Evolutionary conservation across 2,329 filamentous ascomycete species (phyloP), one percentile per base, ranked within the genome.

Genomic region (Microsporum canis): DNA sequence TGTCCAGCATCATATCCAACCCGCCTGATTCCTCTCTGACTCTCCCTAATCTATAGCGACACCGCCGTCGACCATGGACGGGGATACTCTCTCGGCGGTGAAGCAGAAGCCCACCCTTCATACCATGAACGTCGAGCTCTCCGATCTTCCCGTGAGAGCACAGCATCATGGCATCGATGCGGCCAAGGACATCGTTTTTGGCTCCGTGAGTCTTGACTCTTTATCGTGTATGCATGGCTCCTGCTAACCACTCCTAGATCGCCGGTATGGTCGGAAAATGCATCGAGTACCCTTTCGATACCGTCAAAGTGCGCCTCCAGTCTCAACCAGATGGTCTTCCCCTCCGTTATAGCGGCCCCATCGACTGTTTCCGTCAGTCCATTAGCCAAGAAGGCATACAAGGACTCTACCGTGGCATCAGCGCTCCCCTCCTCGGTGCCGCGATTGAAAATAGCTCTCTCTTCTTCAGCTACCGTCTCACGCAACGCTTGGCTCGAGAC

Each of bases 211-310:
- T 76, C 63, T 17, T 58, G 23, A 29, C n/a, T 38, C 34, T 36
- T 17, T 58, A 60, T 6, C 41, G 60, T 51, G 41, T 4, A 29
- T 49, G 61, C 53, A 39, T 27, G 39, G n/a, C 34, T 59, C 4
- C 36, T 61, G n/a, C 49, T 61, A 33, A 61, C 3, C 6, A n/a
- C 58, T 8, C 39, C 27, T 60, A 91, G 88, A 74, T 83, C 62
- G 91, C 92, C 60, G 94, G 94, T 63, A 84, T 95, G 63, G 86
- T 89, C 39, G 92, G 92, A 64, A 99, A 97, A 78, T 89, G 92
- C 73, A 92, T 99, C 71, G 94, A 99, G 74, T 99, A 96, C 73
- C 94, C 94, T 29, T 99, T 99, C 76, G 94, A 99, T 76, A 99
- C 94, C 0, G 87, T 99, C 73, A 99, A 99, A 77, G 94, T 99